Conservation (phyloP, 2,329 filamentous ascomycete species). For the Colletotrichum noveboracense region DNA sequence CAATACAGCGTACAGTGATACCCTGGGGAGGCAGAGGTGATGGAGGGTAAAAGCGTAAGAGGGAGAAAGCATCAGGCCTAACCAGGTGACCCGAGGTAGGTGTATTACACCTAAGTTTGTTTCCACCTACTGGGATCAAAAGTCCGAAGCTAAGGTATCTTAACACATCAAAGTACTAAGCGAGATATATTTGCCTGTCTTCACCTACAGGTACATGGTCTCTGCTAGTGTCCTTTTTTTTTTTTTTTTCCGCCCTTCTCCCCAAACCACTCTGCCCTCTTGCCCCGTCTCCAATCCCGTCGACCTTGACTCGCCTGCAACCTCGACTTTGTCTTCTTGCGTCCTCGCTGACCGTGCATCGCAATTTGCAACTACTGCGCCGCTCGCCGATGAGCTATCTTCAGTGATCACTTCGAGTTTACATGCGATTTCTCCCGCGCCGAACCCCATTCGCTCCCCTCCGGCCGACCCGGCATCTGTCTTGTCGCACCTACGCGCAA, state of each 20-base stretch:
- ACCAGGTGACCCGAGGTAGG: background rate
- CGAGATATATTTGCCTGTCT: background rate
- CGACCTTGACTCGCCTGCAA: background rate
- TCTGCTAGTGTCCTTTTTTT: background rate
- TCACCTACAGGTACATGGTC: background rate
- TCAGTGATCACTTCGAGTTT: background rate
- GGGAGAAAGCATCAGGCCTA: background rate
- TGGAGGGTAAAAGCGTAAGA: background rate
- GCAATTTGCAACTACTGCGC: background rate
- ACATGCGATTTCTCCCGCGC: background rate
- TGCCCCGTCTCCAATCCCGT: background rate
- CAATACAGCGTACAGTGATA: background rate
- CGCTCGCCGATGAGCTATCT: background rate
- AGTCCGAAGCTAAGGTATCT: background rate
- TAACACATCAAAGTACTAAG: background rate
- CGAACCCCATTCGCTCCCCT: background rate
- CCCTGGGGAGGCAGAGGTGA: background rate
- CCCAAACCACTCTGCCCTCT: background rate
- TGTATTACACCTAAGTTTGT: background rate
- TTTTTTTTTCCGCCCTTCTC: background rate
- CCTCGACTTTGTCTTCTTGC: background rate
- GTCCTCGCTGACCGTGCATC: background rate
- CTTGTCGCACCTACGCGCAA: background rate
- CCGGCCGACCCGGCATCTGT: background rate
- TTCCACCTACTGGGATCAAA: background rate